phyloP scores from a whole-genome alignment of 352 stramenopile species.

The Pythium dissotocum region DNA sequence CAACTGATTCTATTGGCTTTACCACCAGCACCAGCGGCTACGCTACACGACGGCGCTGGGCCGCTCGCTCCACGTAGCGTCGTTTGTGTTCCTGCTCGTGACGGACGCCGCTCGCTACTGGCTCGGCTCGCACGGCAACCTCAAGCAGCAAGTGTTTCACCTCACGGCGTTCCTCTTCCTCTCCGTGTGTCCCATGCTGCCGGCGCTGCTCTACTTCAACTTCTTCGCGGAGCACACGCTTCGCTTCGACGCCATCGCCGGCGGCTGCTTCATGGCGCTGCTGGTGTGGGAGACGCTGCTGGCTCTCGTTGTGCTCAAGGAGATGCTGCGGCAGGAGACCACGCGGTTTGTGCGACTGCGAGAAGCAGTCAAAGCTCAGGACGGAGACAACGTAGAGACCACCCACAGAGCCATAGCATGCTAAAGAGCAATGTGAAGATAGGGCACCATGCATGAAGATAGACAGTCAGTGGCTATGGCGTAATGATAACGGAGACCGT shows the following conservation, averaged over 20 bases:
- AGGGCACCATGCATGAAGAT: too few species aligned
- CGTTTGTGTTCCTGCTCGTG: conserved; percentile 45
- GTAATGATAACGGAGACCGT: neutral
- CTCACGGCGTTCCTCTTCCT: conserved; percentile 72
- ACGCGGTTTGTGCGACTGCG: conserved; percentile 57
- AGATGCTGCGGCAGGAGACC: conserved; percentile 57
- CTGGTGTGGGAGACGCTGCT: conserved; percentile 41
- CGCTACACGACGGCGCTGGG: conserved; percentile 48
- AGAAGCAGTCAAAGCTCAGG: conserved; percentile 27
- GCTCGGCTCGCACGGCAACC: conserved; percentile 56
- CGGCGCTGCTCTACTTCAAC: conserved; percentile 51
- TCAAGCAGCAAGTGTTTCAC: conserved; percentile 60
- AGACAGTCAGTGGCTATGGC: too few species aligned
- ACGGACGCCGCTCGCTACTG: conserved; percentile 57
- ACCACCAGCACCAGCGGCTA: conserved; percentile 35
- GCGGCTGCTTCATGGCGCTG: conserved; percentile 36
- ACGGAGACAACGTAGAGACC: neutral
- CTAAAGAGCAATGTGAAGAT: neutral
- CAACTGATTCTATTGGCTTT: conserved; percentile 6
- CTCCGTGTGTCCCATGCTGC: conserved; percentile 56
- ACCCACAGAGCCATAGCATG: conserved; percentile 1
- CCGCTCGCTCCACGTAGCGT: conserved; percentile 39
- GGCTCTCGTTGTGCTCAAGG: conserved; percentile 46
- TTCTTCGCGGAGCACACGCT: conserved; percentile 57
- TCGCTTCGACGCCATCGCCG: conserved; percentile 47